A percentile compares a stretch with the other conserved stretches of the same genome.
Evolutionary conservation across 2,329 filamentous ascomycete genomes (phyloP).

Genomic region (Claviceps paspali): DNA sequence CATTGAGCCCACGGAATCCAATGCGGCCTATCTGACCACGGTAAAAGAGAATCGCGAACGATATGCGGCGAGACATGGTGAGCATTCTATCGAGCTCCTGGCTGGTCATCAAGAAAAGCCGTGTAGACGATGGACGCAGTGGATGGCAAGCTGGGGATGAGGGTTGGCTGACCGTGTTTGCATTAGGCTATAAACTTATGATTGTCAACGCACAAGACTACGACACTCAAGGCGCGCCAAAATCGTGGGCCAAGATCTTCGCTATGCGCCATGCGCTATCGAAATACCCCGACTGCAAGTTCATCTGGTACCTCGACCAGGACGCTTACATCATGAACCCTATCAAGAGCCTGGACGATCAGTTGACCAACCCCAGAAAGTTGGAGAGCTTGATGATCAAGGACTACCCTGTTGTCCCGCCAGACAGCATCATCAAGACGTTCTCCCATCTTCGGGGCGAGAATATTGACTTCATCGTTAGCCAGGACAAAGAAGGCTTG

Average conservation of each 20-base stretch:
- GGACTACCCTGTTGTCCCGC: slow-evolving; percentile 76
- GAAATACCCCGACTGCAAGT: slow-evolving; percentile 58
- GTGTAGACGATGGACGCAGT: too few species aligned
- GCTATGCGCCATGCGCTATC: slow-evolving; percentile 82
- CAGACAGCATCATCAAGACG: slow-evolving; percentile 93
- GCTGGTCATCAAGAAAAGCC: too few species aligned
- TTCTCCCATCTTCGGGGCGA: slow-evolving; percentile 66
- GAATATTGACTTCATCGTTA: slow-evolving; percentile 67
- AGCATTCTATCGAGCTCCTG: slow-evolving; percentile 11
- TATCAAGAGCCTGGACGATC: slow-evolving; percentile 48
- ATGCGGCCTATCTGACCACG: slow-evolving; percentile 51
- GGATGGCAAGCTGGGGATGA: too few species aligned
- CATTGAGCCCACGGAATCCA: slow-evolving; percentile 51
- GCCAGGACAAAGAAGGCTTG: slow-evolving; percentile 72
- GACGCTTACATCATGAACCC: slow-evolving; percentile 84
- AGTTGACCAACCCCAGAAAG: slow-evolving; percentile 50
- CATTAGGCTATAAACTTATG: slow-evolving; percentile 55
- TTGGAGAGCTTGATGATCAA: slow-evolving; percentile 72
- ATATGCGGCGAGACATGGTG: slow-evolving; percentile 81
- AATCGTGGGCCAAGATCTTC: slow-evolving; percentile 64
- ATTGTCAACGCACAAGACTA: slow-evolving; percentile 68
- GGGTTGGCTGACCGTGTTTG: not conserved
- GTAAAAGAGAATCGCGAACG: slow-evolving; percentile 70
- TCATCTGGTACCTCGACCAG: slow-evolving; percentile 77
- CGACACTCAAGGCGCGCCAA: slow-evolving; percentile 43